Conservation (phyloP, 2,329 filamentous ascomycete species). For the Epichloe sibirici region DNA sequence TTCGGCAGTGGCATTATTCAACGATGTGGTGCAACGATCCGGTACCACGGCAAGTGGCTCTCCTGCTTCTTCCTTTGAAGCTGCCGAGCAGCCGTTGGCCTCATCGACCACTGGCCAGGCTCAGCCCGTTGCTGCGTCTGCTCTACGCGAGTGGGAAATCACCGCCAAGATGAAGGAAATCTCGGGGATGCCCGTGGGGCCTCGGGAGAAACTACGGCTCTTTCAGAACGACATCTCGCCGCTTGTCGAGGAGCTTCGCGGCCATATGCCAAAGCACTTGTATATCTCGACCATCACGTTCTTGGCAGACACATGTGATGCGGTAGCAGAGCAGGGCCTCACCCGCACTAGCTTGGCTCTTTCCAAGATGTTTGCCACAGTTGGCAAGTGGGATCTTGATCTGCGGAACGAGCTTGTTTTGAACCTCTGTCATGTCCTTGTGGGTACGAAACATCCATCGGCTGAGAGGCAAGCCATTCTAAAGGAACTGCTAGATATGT, state of each 20-base stretch:
- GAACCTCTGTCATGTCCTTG: constrained; percentile 18
- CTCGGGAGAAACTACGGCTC: constrained; percentile 11
- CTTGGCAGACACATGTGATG: constrained; percentile 10
- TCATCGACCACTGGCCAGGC: background rate
- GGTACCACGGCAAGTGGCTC: background rate
- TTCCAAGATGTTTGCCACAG: constrained; percentile 12
- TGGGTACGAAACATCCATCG: constrained; percentile 8
- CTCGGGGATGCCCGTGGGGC: constrained; percentile 4
- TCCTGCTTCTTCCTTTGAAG: background rate
- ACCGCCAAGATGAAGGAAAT: constrained; percentile 18
- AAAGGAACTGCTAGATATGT: constrained; percentile 21
- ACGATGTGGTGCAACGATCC: constrained; percentile 20
- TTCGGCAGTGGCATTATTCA: constrained; percentile 21
- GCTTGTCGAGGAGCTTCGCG: constrained; percentile 15
- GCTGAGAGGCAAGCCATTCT: constrained; percentile 10
- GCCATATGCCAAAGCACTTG: constrained; percentile 17
- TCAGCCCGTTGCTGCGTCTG: constrained; percentile 3
- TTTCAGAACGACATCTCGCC: constrained; percentile 21
- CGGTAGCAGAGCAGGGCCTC: constrained; percentile 10
- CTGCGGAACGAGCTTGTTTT: constrained; percentile 20
- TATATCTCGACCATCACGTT: constrained; percentile 13
- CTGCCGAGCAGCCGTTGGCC: background rate
- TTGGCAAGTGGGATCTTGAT: constrained; percentile 17
- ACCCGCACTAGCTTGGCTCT: constrained; percentile 13
- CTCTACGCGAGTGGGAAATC: constrained; percentile 18